Percentiles rank a stretch among this genome's conserved stretches.
These are phyloP conservation scores for Trapa incisa DNA, from an alignment of 345 rosid genomes.

Conservation along the genomic window DNA sequence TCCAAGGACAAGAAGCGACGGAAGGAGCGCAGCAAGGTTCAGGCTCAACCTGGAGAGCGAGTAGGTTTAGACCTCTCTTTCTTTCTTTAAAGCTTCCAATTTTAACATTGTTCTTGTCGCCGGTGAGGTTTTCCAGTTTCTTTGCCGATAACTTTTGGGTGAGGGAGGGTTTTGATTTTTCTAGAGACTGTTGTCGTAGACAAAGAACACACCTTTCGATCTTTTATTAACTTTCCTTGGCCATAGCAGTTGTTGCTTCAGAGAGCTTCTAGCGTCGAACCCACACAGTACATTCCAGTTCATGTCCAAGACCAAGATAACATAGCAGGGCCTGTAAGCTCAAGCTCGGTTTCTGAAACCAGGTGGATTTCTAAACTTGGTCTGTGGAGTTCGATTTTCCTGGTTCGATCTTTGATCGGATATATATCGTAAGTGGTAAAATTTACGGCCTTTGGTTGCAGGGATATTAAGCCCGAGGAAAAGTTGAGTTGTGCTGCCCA, in stretches of 20 bases:
- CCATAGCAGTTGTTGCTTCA: conserved; percentile 1
- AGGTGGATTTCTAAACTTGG: background rate
- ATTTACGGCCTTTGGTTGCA: conserved; percentile 9
- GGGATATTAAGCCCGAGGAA: conserved; percentile 33
- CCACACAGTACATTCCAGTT: background rate
- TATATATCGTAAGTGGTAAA: background rate
- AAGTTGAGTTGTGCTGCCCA: conserved; percentile 23
- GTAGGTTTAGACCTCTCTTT: conserved; percentile 17
- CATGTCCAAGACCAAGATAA: conserved; percentile 9
- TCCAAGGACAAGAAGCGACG: conserved; percentile 48
- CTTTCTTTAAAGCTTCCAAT: background rate
- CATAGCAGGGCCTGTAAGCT: background rate
- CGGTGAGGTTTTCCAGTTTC: background rate
- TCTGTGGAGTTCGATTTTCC: background rate
- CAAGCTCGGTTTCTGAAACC: conserved; percentile 1
- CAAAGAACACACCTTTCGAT: background rate
- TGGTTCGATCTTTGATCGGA: background rate
- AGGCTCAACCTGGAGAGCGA: conserved; percentile 32
- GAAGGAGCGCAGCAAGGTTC: conserved; percentile 30
- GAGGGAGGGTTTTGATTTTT: background rate
- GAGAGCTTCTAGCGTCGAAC: conserved; percentile 1
- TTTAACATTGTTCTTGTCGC: background rate
- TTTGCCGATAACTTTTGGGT: background rate
- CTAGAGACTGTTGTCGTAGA: background rate
- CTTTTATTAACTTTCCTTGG: background rate